Conservation (phyloP, 495 filamentous ascomycete genomes). For the Trichoderma parareesei region DNA sequence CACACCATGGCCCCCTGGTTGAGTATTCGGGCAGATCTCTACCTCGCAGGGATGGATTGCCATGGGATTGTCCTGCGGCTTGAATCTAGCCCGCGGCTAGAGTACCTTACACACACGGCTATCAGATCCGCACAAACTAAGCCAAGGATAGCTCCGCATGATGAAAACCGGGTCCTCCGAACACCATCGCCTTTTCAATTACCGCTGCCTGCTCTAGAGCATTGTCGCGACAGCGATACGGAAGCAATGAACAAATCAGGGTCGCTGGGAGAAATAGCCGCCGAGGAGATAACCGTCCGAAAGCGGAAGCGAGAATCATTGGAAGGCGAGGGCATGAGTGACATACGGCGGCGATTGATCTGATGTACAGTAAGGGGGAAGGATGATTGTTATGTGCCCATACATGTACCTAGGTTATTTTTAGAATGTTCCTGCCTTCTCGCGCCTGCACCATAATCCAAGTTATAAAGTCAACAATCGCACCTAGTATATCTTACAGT, state of each 20-base stretch:
- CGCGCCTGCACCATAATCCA: too few species aligned
- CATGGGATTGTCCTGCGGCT: background rate
- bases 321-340: background rate
- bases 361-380: background rate
- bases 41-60: background rate
- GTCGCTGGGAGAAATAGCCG: background rate
- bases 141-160: background rate
- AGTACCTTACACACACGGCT: background rate
- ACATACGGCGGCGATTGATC: background rate
- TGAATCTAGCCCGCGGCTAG: background rate
- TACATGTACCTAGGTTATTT: too few species aligned
- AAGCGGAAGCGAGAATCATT: background rate
- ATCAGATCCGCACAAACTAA: background rate
- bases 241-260: background rate
- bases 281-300: background rate
- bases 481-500: too few species aligned
- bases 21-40: background rate
- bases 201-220: background rate
- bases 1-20: background rate
- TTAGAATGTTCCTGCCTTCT: too few species aligned
- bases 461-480: background rate
- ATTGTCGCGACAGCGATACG: background rate
- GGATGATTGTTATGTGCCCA: too few species aligned
- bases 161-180: background rate
- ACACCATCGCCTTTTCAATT: background rate